These are phyloP conservation scores for Coniella lustricola DNA, from an alignment of 2,329 filamentous ascomycete genomes.

Conservation along the genomic window DNA sequence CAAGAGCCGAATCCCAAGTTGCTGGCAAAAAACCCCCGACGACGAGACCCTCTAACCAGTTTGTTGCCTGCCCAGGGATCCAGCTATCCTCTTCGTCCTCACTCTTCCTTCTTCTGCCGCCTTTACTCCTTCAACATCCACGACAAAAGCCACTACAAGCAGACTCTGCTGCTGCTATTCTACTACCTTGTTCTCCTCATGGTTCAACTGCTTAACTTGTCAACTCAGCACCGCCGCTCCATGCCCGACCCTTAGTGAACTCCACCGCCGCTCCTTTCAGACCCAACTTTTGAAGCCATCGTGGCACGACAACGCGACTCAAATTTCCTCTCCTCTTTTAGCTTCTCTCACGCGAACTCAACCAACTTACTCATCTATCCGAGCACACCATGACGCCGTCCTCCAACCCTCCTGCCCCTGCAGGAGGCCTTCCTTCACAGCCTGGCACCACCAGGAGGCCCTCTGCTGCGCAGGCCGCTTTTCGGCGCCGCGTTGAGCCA, in stretches of 20 bases:
- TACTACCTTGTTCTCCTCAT: background rate
- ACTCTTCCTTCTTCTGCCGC: background rate
- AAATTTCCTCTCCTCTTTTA: background rate
- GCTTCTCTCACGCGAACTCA: too few species aligned
- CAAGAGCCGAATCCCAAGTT: too few species aligned
- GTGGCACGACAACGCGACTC: background rate
- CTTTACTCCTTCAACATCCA: background rate
- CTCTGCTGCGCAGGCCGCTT: constrained; percentile 4
- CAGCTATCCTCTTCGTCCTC: background rate
- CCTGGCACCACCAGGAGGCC: background rate
- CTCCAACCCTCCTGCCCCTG: background rate
- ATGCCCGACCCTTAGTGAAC: background rate
- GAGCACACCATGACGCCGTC: constrained; percentile 9
- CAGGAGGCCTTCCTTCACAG: too few species aligned
- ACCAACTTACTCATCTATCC: constrained; percentile 2
- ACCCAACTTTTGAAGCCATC: constrained; percentile 4
- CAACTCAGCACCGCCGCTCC: background rate
- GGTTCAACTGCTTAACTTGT: background rate
- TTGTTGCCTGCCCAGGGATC: too few species aligned
- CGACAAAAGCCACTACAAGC: background rate
- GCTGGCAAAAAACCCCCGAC: too few species aligned
- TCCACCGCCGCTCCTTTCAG: constrained; percentile 7
- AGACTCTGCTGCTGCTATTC: background rate
- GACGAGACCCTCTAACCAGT: too few species aligned
- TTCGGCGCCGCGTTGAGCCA: constrained; percentile 12